Percentiles rank a stretch among this genome's conserved stretches.
phyloP scores from a whole-genome alignment of 768 basidiomycete species.

The Mycena pura region DNA sequence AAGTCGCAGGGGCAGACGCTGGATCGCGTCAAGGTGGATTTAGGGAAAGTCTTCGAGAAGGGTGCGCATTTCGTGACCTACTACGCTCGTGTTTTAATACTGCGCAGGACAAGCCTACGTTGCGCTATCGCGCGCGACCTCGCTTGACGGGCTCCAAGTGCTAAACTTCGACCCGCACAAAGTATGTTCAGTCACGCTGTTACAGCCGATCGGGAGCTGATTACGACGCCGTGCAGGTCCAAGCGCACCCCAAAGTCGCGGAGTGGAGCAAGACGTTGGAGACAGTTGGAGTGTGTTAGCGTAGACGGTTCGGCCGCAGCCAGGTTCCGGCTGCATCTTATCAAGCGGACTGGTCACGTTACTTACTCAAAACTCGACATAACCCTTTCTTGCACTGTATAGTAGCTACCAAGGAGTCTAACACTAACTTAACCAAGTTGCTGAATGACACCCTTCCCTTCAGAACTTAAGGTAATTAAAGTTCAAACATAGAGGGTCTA shows the following conservation, averaged over 20 bases:
- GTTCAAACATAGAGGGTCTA: too few species aligned
- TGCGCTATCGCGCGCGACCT: conserved; percentile 88
- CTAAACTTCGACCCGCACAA: conserved; percentile 78
- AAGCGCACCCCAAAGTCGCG: conserved; percentile 74
- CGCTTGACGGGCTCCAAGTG: conserved; percentile 84
- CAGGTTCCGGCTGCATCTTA: too few species aligned
- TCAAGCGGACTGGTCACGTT: too few species aligned
- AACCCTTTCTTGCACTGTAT: too few species aligned
- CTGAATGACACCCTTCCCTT: too few species aligned
- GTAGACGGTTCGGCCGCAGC: too few species aligned
- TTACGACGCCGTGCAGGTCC: conserved; percentile 52
- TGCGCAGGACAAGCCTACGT: conserved; percentile 86
- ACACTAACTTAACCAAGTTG: too few species aligned
- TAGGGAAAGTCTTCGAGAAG: conserved; percentile 92
- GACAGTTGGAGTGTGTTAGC: too few species aligned
- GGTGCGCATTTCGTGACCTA: conserved; percentile 48
- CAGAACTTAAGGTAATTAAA: too few species aligned
- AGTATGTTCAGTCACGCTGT: conserved; percentile 45
- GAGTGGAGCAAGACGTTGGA: conserved; percentile 76
- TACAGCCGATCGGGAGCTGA: neutral
- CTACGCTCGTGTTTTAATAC: neutral
- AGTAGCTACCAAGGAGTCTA: too few species aligned
- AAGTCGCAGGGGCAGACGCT: conserved; percentile 98
- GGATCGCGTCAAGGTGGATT: conserved; percentile 92
- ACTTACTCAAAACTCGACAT: too few species aligned